Evolutionary conservation across 768 basidiomycete species (phyloP), one percentile per base, ranked within the genome.

Genomic region (Calocybe gangraenosa): DNA sequence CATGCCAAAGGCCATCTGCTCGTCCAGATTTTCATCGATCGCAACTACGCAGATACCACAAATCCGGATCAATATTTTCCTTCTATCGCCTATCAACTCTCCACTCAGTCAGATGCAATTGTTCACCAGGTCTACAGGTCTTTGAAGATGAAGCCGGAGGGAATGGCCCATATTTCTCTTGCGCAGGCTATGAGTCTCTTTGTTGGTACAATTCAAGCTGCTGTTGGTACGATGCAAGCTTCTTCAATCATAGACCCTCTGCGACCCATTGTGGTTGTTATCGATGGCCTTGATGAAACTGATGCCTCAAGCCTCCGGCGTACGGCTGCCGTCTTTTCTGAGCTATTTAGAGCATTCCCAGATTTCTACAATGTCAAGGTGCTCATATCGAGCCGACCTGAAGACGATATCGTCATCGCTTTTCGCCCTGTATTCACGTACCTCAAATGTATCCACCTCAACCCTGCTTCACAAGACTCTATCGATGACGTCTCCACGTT

Each of bases 271-370:
- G 48, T 56, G 7, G 23, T 56, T 28, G 43, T 56, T 20, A 56
- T 55, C 33, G 54, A 55, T 39, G 51, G 43, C n/a, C 33, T 55
- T 13, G 53, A 55, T 38, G 53, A 55, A 41, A 53, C 54, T 2
- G 48, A 50, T 28, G 18, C 15, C 13, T 40, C 17, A 0, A 40
- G 40, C 35, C 46, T 52, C n/a, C 33, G 13, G 13, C 15, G 21
- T 10, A 51, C 47, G 9, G 51, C 49, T 7, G 33, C 25, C 1
- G 42, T 51, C 21, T 50, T 55, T 32, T 48, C 52, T 15, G 18
- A 21, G 10, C 25, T 50, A 18, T 50, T 50, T 30, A n/a, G 39
- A 2, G 37, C 19, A 3, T 44, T 52, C 1, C 14, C 23, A 2
- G 19, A 37, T 3, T 30, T 28, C 22, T 44, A 20, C 10, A 52